Percentiles rank a stretch among this genome's conserved stretches.
Conservation (phyloP, 306 rosid genomes). For the Erythrophleum fordii region DNA sequence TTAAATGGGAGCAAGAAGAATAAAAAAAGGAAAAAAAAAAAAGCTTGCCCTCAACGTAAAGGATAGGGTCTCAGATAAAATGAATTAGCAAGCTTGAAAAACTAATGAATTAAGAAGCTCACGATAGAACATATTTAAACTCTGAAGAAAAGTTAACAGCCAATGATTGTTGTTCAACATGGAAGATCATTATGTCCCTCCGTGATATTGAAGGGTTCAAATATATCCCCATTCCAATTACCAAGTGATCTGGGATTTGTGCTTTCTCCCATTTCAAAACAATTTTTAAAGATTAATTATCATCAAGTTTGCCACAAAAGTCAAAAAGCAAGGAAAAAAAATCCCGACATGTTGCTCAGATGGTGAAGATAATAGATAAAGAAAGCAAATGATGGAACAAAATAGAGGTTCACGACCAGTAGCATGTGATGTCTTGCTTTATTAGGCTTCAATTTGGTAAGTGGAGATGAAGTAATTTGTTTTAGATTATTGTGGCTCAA, state of each 20-base stretch:
- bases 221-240: slow-evolving; percentile 52
- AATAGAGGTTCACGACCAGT: slow-evolving; percentile 55
- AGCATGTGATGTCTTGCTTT: slow-evolving; percentile 36
- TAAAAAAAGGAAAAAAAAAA: too few species aligned
- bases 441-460: slow-evolving; percentile 43
- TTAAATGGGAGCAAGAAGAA: too few species aligned
- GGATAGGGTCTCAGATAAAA: too few species aligned
- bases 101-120: too few species aligned
- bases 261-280: slow-evolving; percentile 48
- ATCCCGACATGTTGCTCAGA: slow-evolving; percentile 54
- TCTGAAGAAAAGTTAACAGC: not conserved
- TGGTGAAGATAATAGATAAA: slow-evolving; percentile 51
- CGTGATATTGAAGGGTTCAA: slow-evolving; percentile 55
- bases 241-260: slow-evolving; percentile 48
- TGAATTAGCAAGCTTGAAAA: too few species aligned
- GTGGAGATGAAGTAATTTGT: slow-evolving; percentile 50
- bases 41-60: too few species aligned
- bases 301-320: slow-evolving; percentile 52
- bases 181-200: slow-evolving; percentile 53
- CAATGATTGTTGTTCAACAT: slow-evolving; percentile 54
- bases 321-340: slow-evolving; percentile 62
- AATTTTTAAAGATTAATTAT: slow-evolving; percentile 61
- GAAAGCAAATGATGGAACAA: slow-evolving; percentile 34
- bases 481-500: slow-evolving; percentile 39
- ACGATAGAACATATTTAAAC: too few species aligned